phyloP scores from a whole-genome alignment of 148 eudicot species.

The Rhododendron kiyosumense region DNA sequence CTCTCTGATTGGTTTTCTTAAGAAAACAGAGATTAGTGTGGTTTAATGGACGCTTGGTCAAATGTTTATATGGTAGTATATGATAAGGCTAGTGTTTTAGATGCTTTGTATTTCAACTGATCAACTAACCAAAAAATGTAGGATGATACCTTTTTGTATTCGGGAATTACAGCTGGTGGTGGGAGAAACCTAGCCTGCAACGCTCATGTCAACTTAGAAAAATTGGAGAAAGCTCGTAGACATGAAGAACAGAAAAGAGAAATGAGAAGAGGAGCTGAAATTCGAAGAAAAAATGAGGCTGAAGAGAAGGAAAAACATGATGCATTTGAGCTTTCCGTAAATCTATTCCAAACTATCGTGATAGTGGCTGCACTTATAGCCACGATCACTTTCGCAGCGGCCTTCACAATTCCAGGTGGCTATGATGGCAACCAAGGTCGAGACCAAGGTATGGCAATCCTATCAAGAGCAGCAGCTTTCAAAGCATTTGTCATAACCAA shows the following conservation, averaged over 20 bases:
- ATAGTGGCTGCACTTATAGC: not conserved
- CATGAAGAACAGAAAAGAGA: not conserved
- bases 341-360: not conserved
- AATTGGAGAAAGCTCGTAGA: not conserved
- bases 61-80: too few relatives aligned
- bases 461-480: not conserved
- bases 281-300: too few relatives aligned
- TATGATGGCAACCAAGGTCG: not conserved
- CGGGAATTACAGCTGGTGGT: not conserved
- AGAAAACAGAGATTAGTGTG: too few relatives aligned
- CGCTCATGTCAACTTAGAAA: not conserved
- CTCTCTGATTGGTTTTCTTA: too few relatives aligned
- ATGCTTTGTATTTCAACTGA: not conserved
- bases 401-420: not conserved
- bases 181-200: not conserved
- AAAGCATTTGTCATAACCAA: not conserved
- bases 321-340: too few relatives aligned
- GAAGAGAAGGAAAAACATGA: accelerated
- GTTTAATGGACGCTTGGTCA: too few relatives aligned
- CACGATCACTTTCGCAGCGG: not conserved
- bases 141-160: not conserved
- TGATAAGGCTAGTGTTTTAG: too few relatives aligned
- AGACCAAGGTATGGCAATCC: not conserved
- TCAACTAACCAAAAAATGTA: not conserved
- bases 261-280: too few relatives aligned